A percentile compares a stretch with the other conserved stretches of the same genome.
These are phyloP conservation scores for Fusarium burgessii DNA, from an alignment of 2,329 filamentous ascomycete species.

Conservation along the genomic window DNA sequence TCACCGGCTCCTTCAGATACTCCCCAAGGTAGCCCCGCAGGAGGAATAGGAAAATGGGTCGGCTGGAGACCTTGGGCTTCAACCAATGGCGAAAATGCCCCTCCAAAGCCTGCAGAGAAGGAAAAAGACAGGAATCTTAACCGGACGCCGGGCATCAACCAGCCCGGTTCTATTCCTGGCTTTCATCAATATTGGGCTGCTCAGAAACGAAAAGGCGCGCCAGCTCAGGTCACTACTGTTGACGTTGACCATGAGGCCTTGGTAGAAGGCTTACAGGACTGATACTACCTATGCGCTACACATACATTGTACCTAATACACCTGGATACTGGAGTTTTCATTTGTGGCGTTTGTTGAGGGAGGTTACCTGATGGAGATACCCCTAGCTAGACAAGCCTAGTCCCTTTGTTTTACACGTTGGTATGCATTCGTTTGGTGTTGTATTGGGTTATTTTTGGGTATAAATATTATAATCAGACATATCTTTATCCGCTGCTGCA, in stretches of 20 bases:
- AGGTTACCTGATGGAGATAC: conserved; percentile 44
- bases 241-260: conserved; percentile 70
- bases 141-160: conserved; percentile 80
- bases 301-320: conserved; percentile 22
- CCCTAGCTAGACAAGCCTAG: conserved; percentile 43
- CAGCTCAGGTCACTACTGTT: conserved; percentile 68
- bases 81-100: conserved; percentile 14
- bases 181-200: conserved; percentile 70
- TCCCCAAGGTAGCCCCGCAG: conserved; percentile 41
- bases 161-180: conserved; percentile 78
- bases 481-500: conserved; percentile 1
- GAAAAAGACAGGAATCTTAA: conserved; percentile 55
- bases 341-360: conserved; percentile 43
- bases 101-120: conserved; percentile 37
- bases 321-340: conserved; percentile 39
- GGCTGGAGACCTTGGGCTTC: conserved; percentile 63
- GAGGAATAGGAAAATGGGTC: conserved; percentile 58
- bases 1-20: conserved; percentile 44
- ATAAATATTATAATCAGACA: conserved; percentile 37
- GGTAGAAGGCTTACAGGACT: conserved; percentile 64
- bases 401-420: conserved; percentile 33
- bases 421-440: conserved; percentile 34
- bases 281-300: conserved; percentile 1
- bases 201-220: conserved; percentile 63
- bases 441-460: conserved; percentile 25